Evolutionary conservation across 1,139 yeast genomes (phyloP).

Genomic region (Hemisphaericaspora xylanilytica): DNA sequence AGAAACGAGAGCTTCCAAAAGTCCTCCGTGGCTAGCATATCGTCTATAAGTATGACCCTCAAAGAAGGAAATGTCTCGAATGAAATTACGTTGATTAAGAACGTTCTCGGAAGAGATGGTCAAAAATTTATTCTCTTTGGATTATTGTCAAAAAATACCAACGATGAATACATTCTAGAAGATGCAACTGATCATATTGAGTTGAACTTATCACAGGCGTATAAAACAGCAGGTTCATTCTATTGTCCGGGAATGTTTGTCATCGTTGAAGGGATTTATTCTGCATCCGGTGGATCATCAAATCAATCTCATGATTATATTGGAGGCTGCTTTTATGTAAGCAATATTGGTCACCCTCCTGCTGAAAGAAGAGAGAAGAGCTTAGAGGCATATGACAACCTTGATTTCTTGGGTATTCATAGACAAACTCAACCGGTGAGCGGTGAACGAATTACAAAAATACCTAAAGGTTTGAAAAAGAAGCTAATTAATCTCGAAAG

Average conservation of each 20-base stretch:
- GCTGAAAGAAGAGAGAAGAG: conserved; percentile 71
- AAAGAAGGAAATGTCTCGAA: conserved; percentile 28
- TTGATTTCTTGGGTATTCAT: conserved; percentile 75
- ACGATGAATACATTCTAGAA: conserved; percentile 73
- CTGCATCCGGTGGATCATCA: conserved; percentile 53
- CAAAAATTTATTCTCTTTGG: conserved; percentile 77
- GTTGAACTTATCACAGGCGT: conserved; percentile 63
- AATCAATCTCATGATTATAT: conserved; percentile 28
- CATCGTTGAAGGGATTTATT: conserved; percentile 81
- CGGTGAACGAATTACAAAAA: conserved; percentile 36
- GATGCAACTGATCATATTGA: conserved; percentile 81
- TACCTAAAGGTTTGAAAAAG: conserved; percentile 58
- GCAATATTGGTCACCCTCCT: conserved; percentile 83
- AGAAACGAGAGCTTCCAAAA: conserved; percentile 74
- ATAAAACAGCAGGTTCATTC: conserved; percentile 65
- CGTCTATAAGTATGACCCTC: conserved; percentile 31
- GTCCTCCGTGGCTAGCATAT: conserved; percentile 40
- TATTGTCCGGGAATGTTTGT: conserved; percentile 79
- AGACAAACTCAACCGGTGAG: conserved; percentile 35
- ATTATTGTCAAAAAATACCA: conserved; percentile 57
- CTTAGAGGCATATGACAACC: conserved; percentile 68
- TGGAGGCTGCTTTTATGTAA: conserved; percentile 64
- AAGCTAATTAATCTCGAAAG: conserved; percentile 58
- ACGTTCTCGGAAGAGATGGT: conserved; percentile 81
- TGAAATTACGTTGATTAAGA: conserved; percentile 74